phyloP scores from a whole-genome alignment of 2,329 filamentous ascomycete species.

The Cercospora brassicicola region DNA sequence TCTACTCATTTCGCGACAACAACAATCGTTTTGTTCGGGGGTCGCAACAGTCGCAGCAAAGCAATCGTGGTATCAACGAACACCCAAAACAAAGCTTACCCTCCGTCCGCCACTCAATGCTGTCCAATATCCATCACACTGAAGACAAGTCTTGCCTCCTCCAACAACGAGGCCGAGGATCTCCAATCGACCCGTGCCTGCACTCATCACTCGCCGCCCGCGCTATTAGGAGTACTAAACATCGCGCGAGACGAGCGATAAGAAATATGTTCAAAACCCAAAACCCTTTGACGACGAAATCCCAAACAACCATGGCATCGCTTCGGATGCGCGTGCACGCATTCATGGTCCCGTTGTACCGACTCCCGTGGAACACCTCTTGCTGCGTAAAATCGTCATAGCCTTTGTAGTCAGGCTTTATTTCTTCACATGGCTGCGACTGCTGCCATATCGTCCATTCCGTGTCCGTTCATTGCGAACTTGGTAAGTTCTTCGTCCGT shows the following conservation, averaged over 20 bases:
- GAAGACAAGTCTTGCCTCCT: background rate
- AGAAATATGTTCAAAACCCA: slow-evolving; percentile 9
- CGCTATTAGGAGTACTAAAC: slow-evolving; percentile 12
- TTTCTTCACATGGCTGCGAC: background rate
- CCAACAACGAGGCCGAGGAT: background rate
- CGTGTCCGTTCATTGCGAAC: slow-evolving; percentile 25
- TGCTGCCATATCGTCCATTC: slow-evolving; percentile 17
- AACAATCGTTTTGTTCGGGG: background rate
- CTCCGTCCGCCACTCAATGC: background rate
- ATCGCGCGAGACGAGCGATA: slow-evolving; percentile 2
- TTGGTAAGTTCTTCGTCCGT: slow-evolving; percentile 39
- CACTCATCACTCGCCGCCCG: background rate
- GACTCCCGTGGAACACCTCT: slow-evolving; percentile 9
- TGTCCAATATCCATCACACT: background rate
- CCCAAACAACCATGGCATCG: background rate
- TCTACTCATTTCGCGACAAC: slow-evolving; percentile 4
- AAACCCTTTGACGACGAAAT: background rate
- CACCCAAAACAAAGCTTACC: background rate
- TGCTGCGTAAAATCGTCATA: slow-evolving; percentile 13
- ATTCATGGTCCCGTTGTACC: slow-evolving; percentile 13
- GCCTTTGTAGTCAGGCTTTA: background rate
- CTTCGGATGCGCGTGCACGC: background rate
- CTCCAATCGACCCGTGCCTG: background rate
- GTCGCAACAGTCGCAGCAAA: background rate
- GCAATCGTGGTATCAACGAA: slow-evolving; percentile 11